A percentile compares a stretch with the other conserved stretches of the same genome.
Conservation (phyloP, 129 eudicot genomes). For the Helianthus tuberosus region DNA sequence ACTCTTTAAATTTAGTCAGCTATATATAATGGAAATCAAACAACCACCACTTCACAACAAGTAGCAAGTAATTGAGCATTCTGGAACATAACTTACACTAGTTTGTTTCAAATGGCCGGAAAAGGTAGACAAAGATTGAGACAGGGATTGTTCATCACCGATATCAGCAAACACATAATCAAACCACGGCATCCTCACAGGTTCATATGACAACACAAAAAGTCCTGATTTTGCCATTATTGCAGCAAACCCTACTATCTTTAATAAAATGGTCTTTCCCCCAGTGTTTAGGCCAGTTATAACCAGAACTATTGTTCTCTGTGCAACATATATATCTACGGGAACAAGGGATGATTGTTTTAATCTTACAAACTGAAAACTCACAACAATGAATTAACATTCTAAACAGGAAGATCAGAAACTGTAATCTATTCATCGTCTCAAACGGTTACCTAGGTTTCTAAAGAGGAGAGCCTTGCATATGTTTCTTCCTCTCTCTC, state of each 20-base stretch:
- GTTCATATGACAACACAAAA: constrained; percentile 76
- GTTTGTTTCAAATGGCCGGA: constrained; percentile 94
- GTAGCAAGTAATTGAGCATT: constrained; percentile 2
- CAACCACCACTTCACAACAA: constrained; percentile 1
- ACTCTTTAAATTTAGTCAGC: constrained; percentile 10
- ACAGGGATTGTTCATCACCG: constrained; percentile 96
- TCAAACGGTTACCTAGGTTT: constrained; percentile 51
- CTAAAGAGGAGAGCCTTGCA: constrained; percentile 51
- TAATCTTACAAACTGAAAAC: constrained; percentile 62
- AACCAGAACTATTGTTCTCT: constrained; percentile 70
- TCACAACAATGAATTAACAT: constrained; percentile 7
- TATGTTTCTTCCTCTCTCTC: constrained; percentile 58
- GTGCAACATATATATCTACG: constrained; percentile 62
- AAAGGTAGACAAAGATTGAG: constrained; percentile 94
- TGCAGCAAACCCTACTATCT: constrained; percentile 92
- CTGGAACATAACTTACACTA: constrained; percentile 56
- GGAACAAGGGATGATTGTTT: constrained; percentile 75
- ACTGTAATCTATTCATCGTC: constrained; percentile 16
- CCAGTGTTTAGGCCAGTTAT: constrained; percentile 99
- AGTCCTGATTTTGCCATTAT: constrained; percentile 97
- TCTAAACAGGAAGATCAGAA: constrained; percentile 20
- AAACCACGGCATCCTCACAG: constrained; percentile 89
- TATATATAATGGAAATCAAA: neutral
- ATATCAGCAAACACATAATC: constrained; percentile 93
- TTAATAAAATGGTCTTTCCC: constrained; percentile 93